phyloP scores from a whole-genome alignment of 2,329 filamentous ascomycete species.

The Fusarium caatingaense region DNA sequence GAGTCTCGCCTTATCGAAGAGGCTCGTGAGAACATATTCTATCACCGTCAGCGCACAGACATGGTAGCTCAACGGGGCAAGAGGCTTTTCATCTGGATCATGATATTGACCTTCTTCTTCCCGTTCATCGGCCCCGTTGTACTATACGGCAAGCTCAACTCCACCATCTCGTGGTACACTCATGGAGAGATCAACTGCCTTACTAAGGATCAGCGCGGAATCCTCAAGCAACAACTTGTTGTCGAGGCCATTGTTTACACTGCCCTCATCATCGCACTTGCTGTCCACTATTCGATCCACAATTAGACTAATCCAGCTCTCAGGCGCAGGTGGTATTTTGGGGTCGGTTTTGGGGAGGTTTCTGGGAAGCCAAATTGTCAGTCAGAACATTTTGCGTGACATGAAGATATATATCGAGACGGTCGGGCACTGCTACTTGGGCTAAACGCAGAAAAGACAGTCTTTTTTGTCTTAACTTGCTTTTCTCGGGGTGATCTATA shows the following conservation, averaged over 20 bases:
- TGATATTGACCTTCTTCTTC: slow-evolving; percentile 55
- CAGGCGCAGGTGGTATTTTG: slow-evolving; percentile 5
- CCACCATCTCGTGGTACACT: slow-evolving; percentile 61
- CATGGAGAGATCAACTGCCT: slow-evolving; percentile 57
- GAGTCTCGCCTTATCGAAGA: slow-evolving; percentile 49
- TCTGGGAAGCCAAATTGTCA: neutral
- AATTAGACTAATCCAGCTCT: slow-evolving; percentile 1
- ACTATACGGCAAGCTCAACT: slow-evolving; percentile 58
- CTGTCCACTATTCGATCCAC: slow-evolving; percentile 47
- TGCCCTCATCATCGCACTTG: slow-evolving; percentile 48
- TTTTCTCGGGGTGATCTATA: neutral
- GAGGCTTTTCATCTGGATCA: slow-evolving; percentile 54
- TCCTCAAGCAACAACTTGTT: slow-evolving; percentile 53
- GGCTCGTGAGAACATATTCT: slow-evolving; percentile 48
- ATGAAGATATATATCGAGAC: slow-evolving; percentile 1
- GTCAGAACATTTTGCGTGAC: slow-evolving; percentile 1
- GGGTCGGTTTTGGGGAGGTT: slow-evolving; percentile 3
- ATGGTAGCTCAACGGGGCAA: slow-evolving; percentile 48
- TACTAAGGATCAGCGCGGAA: slow-evolving; percentile 48
- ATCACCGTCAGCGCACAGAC: slow-evolving; percentile 45
- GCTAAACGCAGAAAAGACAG: neutral
- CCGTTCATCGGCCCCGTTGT: slow-evolving; percentile 61
- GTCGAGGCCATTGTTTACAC: slow-evolving; percentile 51
- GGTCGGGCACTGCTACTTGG: slow-evolving; percentile 2
- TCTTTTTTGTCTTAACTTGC: slow-evolving; percentile 6